Conservation (phyloP, 2,329 filamentous ascomycete genomes). For the Thermochaetoides dissita region DNA sequence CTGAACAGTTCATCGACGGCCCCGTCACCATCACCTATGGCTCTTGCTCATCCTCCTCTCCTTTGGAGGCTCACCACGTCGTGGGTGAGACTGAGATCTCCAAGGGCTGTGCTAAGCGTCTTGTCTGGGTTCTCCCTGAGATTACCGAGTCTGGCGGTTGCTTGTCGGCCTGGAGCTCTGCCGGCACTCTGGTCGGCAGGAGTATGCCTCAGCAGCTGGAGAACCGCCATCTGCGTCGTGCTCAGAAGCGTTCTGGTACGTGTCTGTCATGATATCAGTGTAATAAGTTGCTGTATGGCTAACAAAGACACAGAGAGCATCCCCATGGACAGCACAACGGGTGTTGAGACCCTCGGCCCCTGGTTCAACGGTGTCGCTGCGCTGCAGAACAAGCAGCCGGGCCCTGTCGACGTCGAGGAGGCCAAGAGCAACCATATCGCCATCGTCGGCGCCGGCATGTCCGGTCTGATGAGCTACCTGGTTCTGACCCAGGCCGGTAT, state of each 20-base stretch:
- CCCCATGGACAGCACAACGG: constrained; percentile 36
- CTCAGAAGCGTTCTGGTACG: constrained; percentile 9
- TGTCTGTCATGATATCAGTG: background rate
- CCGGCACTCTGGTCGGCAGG: constrained; percentile 21
- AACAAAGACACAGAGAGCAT: constrained; percentile 16
- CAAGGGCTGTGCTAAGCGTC: constrained; percentile 10
- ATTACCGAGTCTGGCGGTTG: constrained; percentile 22
- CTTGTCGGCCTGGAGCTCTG: constrained; percentile 25
- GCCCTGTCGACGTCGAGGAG: constrained; percentile 34
- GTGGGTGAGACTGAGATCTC: constrained; percentile 7
- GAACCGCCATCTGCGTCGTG: constrained; percentile 6
- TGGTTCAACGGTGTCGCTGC: constrained; percentile 54
- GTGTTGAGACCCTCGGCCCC: constrained; percentile 34
- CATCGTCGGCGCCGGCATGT: constrained; percentile 53
- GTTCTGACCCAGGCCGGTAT: constrained; percentile 38
- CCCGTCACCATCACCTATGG: constrained; percentile 22
- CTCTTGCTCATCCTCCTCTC: constrained; percentile 15
- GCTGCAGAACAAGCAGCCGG: constrained; percentile 39
- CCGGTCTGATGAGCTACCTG: constrained; percentile 46
- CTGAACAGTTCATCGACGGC: constrained; percentile 15
- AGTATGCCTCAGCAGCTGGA: constrained; percentile 20
- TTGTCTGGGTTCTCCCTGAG: constrained; percentile 23
- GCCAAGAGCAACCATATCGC: constrained; percentile 46
- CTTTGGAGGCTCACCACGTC: constrained; percentile 13
- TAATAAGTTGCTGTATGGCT: background rate